phyloP scores from a whole-genome alignment of 2,329 filamentous ascomycete genomes.

The Whalleya microplaca region DNA sequence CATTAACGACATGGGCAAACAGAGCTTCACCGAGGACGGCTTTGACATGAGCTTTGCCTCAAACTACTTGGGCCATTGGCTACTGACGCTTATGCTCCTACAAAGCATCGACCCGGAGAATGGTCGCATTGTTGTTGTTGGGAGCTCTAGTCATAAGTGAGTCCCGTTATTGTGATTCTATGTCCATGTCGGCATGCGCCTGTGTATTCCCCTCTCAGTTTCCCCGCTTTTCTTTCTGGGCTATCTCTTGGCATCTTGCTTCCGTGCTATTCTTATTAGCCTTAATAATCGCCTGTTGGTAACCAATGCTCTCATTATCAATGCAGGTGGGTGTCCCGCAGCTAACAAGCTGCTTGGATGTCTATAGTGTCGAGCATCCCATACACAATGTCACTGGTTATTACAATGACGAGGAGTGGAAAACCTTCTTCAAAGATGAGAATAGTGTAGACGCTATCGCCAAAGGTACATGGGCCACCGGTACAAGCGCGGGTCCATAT shows the following conservation, averaged over 20 bases:
- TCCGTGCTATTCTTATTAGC: no score
- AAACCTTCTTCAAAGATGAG: constrained; percentile 19
- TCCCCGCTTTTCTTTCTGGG: no score
- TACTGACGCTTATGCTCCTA: constrained; percentile 28
- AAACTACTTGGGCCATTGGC: constrained; percentile 33
- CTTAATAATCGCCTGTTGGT: no score
- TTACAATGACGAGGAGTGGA: constrained; percentile 20
- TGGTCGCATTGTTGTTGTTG: constrained; percentile 26
- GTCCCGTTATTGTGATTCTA: no score
- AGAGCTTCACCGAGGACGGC: constrained; percentile 22
- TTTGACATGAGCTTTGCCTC: constrained; percentile 27
- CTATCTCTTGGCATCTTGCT: no score
- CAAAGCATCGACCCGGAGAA: constrained; percentile 25
- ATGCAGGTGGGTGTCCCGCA: no score
- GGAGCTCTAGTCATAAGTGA: constrained; percentile 39
- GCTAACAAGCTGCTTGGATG: no score
- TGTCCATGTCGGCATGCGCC: no score
- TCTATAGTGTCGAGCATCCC: no score
- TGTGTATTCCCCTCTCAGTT: no score
- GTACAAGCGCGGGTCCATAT: constrained; percentile 27
- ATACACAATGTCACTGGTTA: no score
- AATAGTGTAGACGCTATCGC: constrained; percentile 25
- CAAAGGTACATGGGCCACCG: constrained; percentile 29
- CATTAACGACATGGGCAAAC: constrained; percentile 26
- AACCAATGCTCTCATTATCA: no score